Evolutionary conservation across 1,284 basidiomycete species (phyloP).

Genomic region (Apiotrichum gamsii): DNA sequence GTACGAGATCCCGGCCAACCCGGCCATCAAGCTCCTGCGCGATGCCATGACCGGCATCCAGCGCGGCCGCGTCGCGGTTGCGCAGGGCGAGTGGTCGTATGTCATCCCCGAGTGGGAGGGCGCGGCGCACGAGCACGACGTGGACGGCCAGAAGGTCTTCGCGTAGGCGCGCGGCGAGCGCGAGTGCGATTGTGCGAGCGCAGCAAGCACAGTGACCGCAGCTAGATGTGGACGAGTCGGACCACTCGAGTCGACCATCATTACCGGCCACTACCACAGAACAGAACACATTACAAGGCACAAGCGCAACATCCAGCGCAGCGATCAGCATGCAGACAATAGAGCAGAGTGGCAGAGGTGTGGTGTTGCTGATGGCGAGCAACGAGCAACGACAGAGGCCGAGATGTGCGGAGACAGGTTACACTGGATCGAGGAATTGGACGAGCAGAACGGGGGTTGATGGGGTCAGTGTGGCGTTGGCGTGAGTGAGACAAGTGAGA

Average conservation of each 20-base stretch:
- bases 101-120: conserved; percentile 36
- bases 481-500: no score
- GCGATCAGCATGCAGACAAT: conserved; percentile 1
- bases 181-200: no score
- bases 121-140: conserved; percentile 11
- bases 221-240: no score
- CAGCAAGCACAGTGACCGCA: no score
- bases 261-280: no score
- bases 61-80: conserved; percentile 29
- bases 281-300: no score
- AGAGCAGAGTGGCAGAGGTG: neutral
- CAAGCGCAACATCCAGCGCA: neutral
- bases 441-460: no score
- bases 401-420: no score
- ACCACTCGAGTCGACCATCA: no score
- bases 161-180: conserved; percentile 1
- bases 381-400: no score
- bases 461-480: no score
- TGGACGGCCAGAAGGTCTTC: conserved; percentile 16
- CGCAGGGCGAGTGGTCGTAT: conserved; percentile 33
- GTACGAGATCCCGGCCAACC: conserved; percentile 34
- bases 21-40: conserved; percentile 33
- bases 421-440: no score
- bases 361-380: neutral
- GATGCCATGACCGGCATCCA: conserved; percentile 41